Percentiles rank a stretch among this genome's conserved stretches.
These are phyloP conservation scores for Neofusicoccum ribis DNA, from an alignment of 2,329 filamentous ascomycete species.

Conservation along the genomic window DNA sequence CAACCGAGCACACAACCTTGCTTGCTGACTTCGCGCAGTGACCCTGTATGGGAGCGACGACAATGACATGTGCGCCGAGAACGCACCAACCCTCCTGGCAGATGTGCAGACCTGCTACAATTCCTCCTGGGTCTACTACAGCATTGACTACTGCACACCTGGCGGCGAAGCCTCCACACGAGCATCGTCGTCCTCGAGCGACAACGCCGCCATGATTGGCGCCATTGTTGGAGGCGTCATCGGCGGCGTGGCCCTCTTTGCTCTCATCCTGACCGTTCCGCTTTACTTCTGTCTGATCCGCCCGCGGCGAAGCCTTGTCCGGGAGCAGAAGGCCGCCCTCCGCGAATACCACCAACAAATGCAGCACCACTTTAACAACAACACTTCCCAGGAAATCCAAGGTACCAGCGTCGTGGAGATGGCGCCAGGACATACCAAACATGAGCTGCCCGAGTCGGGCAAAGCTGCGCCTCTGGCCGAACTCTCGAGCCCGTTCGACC, in stretches of 20 bases:
- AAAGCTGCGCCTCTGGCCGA: neutral
- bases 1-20: too few species aligned
- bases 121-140: conserved; percentile 31
- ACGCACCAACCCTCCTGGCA: conserved; percentile 23
- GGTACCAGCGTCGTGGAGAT: neutral
- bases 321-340: neutral
- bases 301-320: neutral
- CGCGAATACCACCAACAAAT: neutral
- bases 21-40: conserved; percentile 23
- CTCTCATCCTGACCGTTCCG: neutral
- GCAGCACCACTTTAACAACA: neutral
- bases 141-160: conserved; percentile 24
- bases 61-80: conserved; percentile 11
- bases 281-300: conserved; percentile 5
- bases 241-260: neutral
- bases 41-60: conserved; percentile 29
- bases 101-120: conserved; percentile 30
- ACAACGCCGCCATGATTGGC: neutral
- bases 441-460: neutral
- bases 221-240: neutral
- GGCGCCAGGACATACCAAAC: neutral
- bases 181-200: neutral
- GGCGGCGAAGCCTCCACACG: conserved; percentile 23
- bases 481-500: neutral
- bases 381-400: neutral